Evolutionary conservation across 192 early-diverging fungal genomes (phyloP).

Genomic region (Jimgerdemannia lactiflua): DNA sequence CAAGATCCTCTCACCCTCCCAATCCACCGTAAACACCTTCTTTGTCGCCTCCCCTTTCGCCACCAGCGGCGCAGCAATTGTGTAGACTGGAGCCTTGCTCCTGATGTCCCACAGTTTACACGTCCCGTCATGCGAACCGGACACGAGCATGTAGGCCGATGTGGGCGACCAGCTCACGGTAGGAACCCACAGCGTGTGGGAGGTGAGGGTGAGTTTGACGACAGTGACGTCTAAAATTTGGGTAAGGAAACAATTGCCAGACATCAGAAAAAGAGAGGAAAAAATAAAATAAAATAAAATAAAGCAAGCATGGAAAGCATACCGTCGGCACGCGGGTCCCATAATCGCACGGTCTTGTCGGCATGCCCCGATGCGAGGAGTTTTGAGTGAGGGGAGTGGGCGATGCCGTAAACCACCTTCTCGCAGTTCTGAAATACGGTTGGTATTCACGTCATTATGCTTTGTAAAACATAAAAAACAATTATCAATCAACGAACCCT

Average conservation of each 20-base stretch:
- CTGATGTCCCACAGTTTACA: constrained; percentile 96
- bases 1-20: constrained; percentile 59
- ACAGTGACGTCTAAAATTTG: constrained; percentile 44
- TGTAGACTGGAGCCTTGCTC: constrained; percentile 80
- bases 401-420: constrained; percentile 73
- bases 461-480: background rate
- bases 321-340: constrained; percentile 80
- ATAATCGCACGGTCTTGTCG: constrained; percentile 79
- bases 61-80: constrained; percentile 37
- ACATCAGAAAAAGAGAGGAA: constrained; percentile 5
- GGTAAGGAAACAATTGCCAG: constrained; percentile 26
- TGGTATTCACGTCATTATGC: background rate
- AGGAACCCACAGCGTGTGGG: constrained; percentile 85
- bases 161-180: constrained; percentile 81
- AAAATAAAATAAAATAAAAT: background rate
- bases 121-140: constrained; percentile 84
- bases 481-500: constrained; percentile 27
- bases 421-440: constrained; percentile 70
- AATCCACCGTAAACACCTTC: constrained; percentile 75
- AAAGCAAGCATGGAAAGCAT: constrained; percentile 20
- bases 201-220: constrained; percentile 73
- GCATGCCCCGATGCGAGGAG: constrained; percentile 89
- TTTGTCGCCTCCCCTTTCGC: constrained; percentile 35
- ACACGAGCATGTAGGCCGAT: constrained; percentile 71
- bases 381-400: constrained; percentile 63